These are phyloP conservation scores for Roridomyces roridus DNA, from an alignment of 768 basidiomycete genomes.

Conservation along the genomic window DNA sequence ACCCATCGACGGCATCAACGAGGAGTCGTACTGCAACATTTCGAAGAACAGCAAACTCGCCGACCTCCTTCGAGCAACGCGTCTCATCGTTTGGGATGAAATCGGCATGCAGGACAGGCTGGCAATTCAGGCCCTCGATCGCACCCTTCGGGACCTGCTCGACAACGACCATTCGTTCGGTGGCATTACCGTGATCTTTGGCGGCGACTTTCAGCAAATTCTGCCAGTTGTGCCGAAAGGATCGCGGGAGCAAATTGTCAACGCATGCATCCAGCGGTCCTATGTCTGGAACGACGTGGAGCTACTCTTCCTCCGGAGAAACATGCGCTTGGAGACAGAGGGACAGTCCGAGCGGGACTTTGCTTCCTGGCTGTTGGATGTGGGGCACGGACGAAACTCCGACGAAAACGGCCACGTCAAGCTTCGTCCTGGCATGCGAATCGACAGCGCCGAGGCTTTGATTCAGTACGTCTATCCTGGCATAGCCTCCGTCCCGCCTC, in stretches of 20 bases:
- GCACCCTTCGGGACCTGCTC: conserved; percentile 34
- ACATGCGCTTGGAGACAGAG: conserved; percentile 42
- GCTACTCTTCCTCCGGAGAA: conserved; percentile 36
- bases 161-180: conserved; percentile 36
- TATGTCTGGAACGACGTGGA: conserved; percentile 38
- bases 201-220: conserved; percentile 49
- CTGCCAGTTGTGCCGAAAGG: conserved; percentile 45
- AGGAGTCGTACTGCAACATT: conserved; percentile 33
- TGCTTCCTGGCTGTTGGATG: conserved; percentile 38
- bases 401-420: conserved; percentile 17
- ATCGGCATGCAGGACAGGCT: conserved; percentile 38
- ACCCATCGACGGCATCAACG: conserved; percentile 35
- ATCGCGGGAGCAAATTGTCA: conserved; percentile 39
- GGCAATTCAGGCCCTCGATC: conserved; percentile 40
- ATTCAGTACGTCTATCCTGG: conserved; percentile 16
- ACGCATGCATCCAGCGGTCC: conserved; percentile 38
- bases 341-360: conserved; percentile 31
- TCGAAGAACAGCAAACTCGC: conserved; percentile 29
- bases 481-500: not conserved
- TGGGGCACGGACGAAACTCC: conserved; percentile 32
- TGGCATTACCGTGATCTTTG: conserved; percentile 43
- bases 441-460: conserved; percentile 9
- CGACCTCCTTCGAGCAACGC: conserved; percentile 32
- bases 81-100: conserved; percentile 47
- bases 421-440: conserved; percentile 34